Evolutionary conservation across 169 alveolate genomes (phyloP), one percentile per base, ranked within the genome.

Genomic region (Plasmodium vivax): DNA sequence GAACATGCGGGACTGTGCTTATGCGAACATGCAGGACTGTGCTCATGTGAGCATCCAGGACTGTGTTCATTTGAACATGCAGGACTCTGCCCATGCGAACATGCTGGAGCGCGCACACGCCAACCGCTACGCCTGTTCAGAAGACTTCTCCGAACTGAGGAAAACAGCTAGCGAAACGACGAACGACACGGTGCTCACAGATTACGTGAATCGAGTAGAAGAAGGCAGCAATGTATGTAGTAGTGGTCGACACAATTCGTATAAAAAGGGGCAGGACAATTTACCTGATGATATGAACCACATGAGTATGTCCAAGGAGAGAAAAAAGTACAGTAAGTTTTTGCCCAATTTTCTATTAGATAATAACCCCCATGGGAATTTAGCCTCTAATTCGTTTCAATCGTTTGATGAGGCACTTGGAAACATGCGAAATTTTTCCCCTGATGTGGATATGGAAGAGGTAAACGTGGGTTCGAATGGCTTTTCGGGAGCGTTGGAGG

Each of bases 161-260:
- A 90, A 90, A 43, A 19, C 94, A 43, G 74, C 58, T 90, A 90
- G 94, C 90, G 84, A 80, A 90, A 62, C 94, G 41, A 90, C 94
- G 6, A 58, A 19, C 47, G 91, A 90, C n/a, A 90, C 81, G 34
- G 62, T 80, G 10, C 58, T 80, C 23, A 32, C 82, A 23, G 94
- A 90, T 43, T 90, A 90, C 62, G 51, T 58, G 16, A 90, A 80
- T 47, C 38, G 74, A 32, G 36, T 51, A 71, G 85, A 90, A 16
- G 74, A 90, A 19, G n/a, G 41, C 30, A 43, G 73, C 74, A 81
- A 90, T 51, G 58, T 62, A 5, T n/a, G 23, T 51, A 80, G 38
- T 68, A 68, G 77, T n/a, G 27, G 77, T 38, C 77, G 68, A 14
- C 38, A 90, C 34, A 34, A 74, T 68, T 45, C 79, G 45, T 71